These are phyloP conservation scores for Biscogniauxia sp. DNA, from an alignment of 2,329 filamentous ascomycete species.

Conservation along the genomic window DNA sequence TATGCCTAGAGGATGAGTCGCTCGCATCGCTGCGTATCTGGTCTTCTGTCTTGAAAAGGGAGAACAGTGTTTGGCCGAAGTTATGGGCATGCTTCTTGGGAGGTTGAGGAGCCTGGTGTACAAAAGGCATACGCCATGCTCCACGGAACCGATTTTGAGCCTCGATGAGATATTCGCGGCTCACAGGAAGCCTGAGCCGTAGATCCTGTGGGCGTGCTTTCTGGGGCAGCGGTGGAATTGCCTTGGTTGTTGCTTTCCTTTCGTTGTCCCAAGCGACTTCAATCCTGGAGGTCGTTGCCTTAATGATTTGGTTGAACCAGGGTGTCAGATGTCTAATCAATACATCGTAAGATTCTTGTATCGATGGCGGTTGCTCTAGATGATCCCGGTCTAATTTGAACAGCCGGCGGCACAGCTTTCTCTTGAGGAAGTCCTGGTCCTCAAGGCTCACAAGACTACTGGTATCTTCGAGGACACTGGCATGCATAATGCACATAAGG, in stretches of 20 bases:
- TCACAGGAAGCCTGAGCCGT: slow-evolving; percentile 37
- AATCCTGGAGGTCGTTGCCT: slow-evolving; percentile 28
- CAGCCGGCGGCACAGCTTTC: slow-evolving; percentile 57
- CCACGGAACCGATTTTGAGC: slow-evolving; percentile 10
- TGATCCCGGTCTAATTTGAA: slow-evolving; percentile 52
- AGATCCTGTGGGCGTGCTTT: slow-evolving; percentile 32
- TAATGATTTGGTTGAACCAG: slow-evolving; percentile 29
- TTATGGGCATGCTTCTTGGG: slow-evolving; percentile 12
- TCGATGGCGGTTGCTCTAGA: slow-evolving; percentile 9
- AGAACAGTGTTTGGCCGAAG: slow-evolving; percentile 8
- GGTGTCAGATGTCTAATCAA: slow-evolving; percentile 31
- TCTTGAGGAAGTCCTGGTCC: slow-evolving; percentile 38
- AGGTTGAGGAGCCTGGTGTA: background rate
- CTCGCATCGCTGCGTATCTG: background rate
- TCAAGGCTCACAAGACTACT: slow-evolving; percentile 34
- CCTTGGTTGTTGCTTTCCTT: slow-evolving; percentile 35
- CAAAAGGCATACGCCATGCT: background rate
- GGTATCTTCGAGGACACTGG: slow-evolving; percentile 42
- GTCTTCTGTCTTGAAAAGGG: slow-evolving; percentile 16
- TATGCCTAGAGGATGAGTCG: background rate
- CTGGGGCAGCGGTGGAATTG: slow-evolving; percentile 41
- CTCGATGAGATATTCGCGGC: slow-evolving; percentile 31
- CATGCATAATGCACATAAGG: slow-evolving; percentile 47
- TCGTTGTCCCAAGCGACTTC: slow-evolving; percentile 36
- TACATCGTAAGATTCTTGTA: slow-evolving; percentile 20